These are phyloP conservation scores for Amylocystis lapponica DNA, from an alignment of 768 basidiomycete genomes.

Conservation along the genomic window DNA sequence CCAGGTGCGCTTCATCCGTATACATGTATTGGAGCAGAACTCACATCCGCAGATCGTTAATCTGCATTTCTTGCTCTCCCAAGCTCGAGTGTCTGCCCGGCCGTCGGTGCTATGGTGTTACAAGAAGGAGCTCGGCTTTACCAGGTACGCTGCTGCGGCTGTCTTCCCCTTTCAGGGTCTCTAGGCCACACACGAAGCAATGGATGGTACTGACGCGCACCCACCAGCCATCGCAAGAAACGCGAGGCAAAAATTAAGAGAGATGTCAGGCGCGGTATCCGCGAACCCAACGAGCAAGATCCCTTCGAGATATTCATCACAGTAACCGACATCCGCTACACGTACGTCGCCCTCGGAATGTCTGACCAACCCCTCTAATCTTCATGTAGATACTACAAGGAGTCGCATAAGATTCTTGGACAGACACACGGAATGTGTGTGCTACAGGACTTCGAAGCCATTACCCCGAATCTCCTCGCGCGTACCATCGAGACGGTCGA, in stretches of 20 bases:
- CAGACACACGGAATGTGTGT: slow-evolving; percentile 98
- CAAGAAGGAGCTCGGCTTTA: slow-evolving; percentile 97
- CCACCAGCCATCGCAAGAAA: slow-evolving; percentile 94
- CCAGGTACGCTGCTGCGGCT: slow-evolving; percentile 48
- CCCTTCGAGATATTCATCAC: slow-evolving; percentile 98
- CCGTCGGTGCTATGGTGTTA: slow-evolving; percentile 98
- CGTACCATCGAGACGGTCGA: slow-evolving; percentile 98
- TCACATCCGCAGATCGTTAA: slow-evolving; percentile 67
- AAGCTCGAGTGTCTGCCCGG: slow-evolving; percentile 82
- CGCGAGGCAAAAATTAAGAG: slow-evolving; percentile 95
- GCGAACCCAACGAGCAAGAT: slow-evolving; percentile 92
- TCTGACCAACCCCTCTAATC: neutral
- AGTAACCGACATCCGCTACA: slow-evolving; percentile 98
- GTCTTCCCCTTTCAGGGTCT: neutral
- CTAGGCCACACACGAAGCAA: no score
- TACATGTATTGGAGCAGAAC: neutral
- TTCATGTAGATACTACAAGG: slow-evolving; percentile 76
- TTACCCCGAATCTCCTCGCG: slow-evolving; percentile 95
- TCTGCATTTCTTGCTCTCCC: slow-evolving; percentile 90
- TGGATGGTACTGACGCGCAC: neutral
- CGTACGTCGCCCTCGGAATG: slow-evolving; percentile 45
- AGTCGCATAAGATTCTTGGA: slow-evolving; percentile 93
- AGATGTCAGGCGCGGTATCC: slow-evolving; percentile 89
- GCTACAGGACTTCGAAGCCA: slow-evolving; percentile 95
- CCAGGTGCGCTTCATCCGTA: slow-evolving; percentile 49